Evolutionary conservation across 1,139 yeast species (phyloP).

Genomic region (Blastobotrys apis): DNA sequence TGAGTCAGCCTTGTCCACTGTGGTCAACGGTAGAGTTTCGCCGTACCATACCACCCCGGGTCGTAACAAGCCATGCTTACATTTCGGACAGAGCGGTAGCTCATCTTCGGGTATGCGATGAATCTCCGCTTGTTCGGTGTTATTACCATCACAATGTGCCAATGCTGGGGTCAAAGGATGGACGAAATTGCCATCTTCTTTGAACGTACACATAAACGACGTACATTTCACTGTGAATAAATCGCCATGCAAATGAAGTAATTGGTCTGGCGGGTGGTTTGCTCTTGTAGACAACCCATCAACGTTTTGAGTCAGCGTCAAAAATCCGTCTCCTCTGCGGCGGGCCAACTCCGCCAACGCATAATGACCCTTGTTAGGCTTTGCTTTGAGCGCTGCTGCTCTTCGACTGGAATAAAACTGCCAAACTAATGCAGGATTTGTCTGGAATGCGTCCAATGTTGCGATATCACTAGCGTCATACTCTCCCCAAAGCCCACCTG

Average conservation of each 20-base stretch:
- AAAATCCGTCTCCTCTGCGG: slow-evolving; percentile 35
- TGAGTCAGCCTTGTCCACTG: slow-evolving; percentile 63
- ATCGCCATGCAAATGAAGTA: slow-evolving; percentile 75
- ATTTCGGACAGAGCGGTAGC: slow-evolving; percentile 74
- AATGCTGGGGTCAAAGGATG: slow-evolving; percentile 65
- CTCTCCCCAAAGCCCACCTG: slow-evolving; percentile 73
- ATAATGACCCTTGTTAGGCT: slow-evolving; percentile 68
- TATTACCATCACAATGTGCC: slow-evolving; percentile 21
- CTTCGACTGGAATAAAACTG: slow-evolving; percentile 76
- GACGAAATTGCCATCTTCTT: slow-evolving; percentile 47
- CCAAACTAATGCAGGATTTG: slow-evolving; percentile 86
- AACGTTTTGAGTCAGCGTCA: slow-evolving; percentile 77
- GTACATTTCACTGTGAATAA: slow-evolving; percentile 72
- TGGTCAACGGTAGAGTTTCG: slow-evolving; percentile 64
- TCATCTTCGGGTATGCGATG: slow-evolving; percentile 42
- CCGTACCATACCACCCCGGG: slow-evolving; percentile 97
- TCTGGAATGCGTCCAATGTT: slow-evolving; percentile 82
- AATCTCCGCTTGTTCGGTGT: slow-evolving; percentile 14
- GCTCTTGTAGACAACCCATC: slow-evolving; percentile 72
- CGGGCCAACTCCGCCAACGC: slow-evolving; percentile 58
- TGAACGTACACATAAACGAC: slow-evolving; percentile 62
- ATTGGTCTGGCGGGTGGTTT: slow-evolving; percentile 47
- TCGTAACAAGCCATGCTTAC: slow-evolving; percentile 56
- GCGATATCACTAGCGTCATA: slow-evolving; percentile 80
- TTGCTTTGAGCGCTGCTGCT: slow-evolving; percentile 56